Evolutionary conservation across 2,329 filamentous ascomycete species (phyloP), one percentile per base, ranked within the genome.

Genomic region (Trichoderma gracile): DNA sequence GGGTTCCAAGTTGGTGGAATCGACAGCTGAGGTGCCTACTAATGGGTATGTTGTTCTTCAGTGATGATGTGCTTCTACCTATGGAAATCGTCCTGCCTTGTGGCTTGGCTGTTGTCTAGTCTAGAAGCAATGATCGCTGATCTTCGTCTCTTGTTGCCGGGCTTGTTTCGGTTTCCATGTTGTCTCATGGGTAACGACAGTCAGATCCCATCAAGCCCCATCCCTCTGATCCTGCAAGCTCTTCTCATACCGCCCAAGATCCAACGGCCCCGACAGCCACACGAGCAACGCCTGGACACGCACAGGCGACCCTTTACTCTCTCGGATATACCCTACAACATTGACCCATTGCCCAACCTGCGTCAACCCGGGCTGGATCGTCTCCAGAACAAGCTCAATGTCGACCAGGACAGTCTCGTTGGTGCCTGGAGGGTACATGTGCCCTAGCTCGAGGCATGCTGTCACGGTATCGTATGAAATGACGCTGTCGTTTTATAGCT

Each of bases 311-410:
- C 52, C 46, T 14, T 38, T 63, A 5, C 40, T 69, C n/a, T 69
- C 64, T 21, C 80, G 82, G 61, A 93, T 80, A 74, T 96, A 96
- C 6, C 93, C 94, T 68, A 97, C 85, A 3, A 97, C 83, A 73
- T 97, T 96, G 56, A 97, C 77, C 93, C 93, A 97, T 66, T 89
- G 84, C n/a, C 94, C 94, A 27, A 90, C 78, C 57, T 87, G 82
- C 59, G 90, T 83, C 57, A 90, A 82, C 63, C 88, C 83, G 23
- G 82, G 77, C 21, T 84, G 85, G 65, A 95, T 77, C 10, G 79
- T 82, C 70, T 88, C 83, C 5, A 96, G 82, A 3, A 96, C 76
- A 68, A 93, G 84, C 59, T 85, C 83, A 65, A 96, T 82, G 71
- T 95, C 86, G 42, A 96, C 90, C 43, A 80, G 73, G 1, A 86